Conservation (phyloP, 352 stramenopile species). For the Blastocystis sp. region DNA sequence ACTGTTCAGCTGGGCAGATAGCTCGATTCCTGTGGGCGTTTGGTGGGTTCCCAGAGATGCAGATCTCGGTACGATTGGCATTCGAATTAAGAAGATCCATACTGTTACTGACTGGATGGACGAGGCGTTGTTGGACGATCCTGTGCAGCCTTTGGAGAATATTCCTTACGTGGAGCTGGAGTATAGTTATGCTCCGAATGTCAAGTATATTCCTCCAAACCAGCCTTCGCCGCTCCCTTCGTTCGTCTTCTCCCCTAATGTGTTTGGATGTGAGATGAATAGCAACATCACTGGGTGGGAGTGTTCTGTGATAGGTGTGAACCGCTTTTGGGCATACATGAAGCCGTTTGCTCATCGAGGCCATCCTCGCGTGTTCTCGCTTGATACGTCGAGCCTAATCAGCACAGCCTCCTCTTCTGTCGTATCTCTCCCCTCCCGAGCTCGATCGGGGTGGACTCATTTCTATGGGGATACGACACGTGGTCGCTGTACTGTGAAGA, state of each 20-base stretch:
- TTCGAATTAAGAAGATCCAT: constrained; percentile 7
- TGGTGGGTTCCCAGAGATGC: background rate
- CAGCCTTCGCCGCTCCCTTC: background rate
- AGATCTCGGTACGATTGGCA: constrained; percentile 28
- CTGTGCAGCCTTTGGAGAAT: constrained; percentile 26
- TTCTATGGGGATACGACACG: constrained; percentile 1
- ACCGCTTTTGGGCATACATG: constrained; percentile 55
- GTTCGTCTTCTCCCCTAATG: constrained; percentile 4
- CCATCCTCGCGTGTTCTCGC: constrained; percentile 22
- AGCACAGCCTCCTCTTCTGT: background rate
- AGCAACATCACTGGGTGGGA: background rate
- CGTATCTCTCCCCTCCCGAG: background rate
- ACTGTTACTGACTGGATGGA: background rate
- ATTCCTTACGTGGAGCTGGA: constrained; percentile 38
- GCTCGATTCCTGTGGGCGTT: constrained; percentile 3
- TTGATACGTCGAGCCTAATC: background rate
- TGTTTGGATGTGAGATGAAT: constrained; percentile 44
- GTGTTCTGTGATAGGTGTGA: constrained; percentile 1
- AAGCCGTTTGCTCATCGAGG: constrained; percentile 19
- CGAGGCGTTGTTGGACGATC: constrained; percentile 18
- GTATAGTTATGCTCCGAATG: background rate
- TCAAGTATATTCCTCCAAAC: constrained; percentile 7
- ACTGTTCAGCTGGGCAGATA: constrained; percentile 4
- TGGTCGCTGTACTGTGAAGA: background rate
- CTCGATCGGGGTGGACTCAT: background rate